A percentile compares a stretch with the other conserved stretches of the same genome.
Conservation (phyloP, 2,329 filamentous ascomycete genomes). For the Verticillium tricorpus region DNA sequence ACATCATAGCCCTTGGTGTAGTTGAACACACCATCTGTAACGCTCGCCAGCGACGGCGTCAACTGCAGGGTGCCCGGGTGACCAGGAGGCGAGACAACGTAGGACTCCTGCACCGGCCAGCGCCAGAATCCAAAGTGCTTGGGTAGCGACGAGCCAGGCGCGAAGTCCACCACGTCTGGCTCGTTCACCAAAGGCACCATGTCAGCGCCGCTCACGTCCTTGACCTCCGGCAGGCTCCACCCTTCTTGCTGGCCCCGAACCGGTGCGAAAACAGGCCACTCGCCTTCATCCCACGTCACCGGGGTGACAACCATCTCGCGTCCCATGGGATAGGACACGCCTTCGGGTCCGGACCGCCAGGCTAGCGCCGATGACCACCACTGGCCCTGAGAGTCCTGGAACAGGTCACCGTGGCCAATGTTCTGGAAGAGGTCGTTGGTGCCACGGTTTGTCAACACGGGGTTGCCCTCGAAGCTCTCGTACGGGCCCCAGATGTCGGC, state of each 20-base stretch:
- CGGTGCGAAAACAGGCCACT: constrained; percentile 41
- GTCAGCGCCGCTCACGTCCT: constrained; percentile 31
- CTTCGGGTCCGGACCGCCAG: constrained; percentile 22
- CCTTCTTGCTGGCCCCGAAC: constrained; percentile 40
- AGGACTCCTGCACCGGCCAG: constrained; percentile 33
- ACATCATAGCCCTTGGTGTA: constrained; percentile 29
- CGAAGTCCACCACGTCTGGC: constrained; percentile 40
- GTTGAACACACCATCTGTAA: constrained; percentile 4
- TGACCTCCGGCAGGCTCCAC: constrained; percentile 31
- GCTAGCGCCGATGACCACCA: constrained; percentile 50
- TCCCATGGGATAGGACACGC: constrained; percentile 39
- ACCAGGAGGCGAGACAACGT: constrained; percentile 26
- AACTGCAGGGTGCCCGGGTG: constrained; percentile 30
- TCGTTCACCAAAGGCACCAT: no score
- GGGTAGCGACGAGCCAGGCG: constrained; percentile 26
- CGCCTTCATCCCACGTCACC: constrained; percentile 41
- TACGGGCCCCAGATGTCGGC: constrained; percentile 36
- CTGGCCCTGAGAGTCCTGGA: constrained; percentile 36
- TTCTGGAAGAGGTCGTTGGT: constrained; percentile 28
- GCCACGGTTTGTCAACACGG: constrained; percentile 36
- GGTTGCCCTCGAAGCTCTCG: constrained; percentile 34
- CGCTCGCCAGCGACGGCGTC: constrained; percentile 13
- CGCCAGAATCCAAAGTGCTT: constrained; percentile 43
- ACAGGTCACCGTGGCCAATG: constrained; percentile 10
- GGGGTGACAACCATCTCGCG: constrained; percentile 46